Percentiles rank a stretch among this genome's conserved stretches.
Evolutionary conservation across 441 rosid genomes (phyloP).

Genomic region (Aquilaria agallochum): DNA sequence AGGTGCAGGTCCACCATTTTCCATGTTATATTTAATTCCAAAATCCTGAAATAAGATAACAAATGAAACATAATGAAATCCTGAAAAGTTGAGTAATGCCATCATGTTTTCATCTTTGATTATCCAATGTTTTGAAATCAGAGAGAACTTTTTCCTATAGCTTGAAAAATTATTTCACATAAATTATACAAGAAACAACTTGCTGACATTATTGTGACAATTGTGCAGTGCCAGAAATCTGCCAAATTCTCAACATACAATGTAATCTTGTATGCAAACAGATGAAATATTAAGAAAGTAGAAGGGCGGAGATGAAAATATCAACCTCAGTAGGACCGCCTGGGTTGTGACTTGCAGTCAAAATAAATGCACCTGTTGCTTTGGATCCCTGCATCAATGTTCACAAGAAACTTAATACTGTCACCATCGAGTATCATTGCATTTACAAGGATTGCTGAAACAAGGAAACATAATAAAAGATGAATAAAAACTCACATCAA

Average conservation of each 20-base stretch:
- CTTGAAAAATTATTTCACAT: too few species aligned
- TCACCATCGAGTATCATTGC: conserved; percentile 4
- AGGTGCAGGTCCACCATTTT: conserved; percentile 99
- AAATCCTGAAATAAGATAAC: conserved; percentile 57
- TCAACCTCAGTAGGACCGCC: conserved; percentile 97
- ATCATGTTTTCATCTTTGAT: too few species aligned
- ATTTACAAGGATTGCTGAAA: conserved; percentile 4
- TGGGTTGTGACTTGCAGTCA: conserved; percentile 99
- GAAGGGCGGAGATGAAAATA: conserved; percentile 3
- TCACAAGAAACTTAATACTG: conserved; percentile 16
- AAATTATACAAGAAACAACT: too few species aligned
- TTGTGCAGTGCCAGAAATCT: too few species aligned
- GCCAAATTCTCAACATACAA: neutral
- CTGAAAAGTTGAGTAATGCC: neutral
- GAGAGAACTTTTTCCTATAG: too few species aligned
- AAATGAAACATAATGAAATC: conserved; percentile 14
- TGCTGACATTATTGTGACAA: too few species aligned
- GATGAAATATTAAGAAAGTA: neutral
- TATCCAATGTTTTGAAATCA: too few species aligned
- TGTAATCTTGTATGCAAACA: conserved; percentile 1
- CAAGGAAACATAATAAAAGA: conserved; percentile 1
- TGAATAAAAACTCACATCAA: conserved; percentile 58
- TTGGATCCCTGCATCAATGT: conserved; percentile 71
- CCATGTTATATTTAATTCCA: conserved; percentile 99
- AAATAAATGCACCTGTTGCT: conserved; percentile 89